Percentiles rank a stretch among this genome's conserved stretches.
Conservation (phyloP, 2,329 filamentous ascomycete genomes). For the Fusarium solani-melongenae region DNA sequence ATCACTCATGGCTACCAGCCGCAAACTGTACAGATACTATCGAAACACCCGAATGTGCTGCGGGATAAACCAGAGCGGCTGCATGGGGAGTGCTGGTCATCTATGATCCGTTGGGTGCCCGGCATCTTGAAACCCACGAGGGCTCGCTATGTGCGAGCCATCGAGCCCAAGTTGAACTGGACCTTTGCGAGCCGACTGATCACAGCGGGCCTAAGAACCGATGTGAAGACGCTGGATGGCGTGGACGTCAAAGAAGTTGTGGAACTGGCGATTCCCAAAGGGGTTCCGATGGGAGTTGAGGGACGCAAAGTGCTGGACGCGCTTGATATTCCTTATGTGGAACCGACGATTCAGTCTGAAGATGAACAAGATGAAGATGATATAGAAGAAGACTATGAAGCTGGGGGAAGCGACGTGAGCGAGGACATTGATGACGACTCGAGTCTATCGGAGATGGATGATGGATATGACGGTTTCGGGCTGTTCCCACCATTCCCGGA, state of each 20-base stretch:
- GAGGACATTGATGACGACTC: conserved; percentile 32
- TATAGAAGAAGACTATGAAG: conserved; percentile 8
- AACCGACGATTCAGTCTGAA: conserved; percentile 17
- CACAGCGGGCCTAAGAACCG: conserved; percentile 39
- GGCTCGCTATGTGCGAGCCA: conserved; percentile 1
- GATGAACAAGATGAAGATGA: conserved; percentile 8
- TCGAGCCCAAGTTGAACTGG: conserved; percentile 41
- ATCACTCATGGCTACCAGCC: conserved; percentile 41
- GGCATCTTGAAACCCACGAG: conserved; percentile 2
- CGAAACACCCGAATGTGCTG: conserved; percentile 38
- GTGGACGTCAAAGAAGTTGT: conserved; percentile 35
- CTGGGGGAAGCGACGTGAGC: conserved; percentile 17
- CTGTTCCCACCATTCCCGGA: conserved; percentile 15
- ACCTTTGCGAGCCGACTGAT: conserved; percentile 38
- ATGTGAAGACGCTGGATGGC: conserved; percentile 35
- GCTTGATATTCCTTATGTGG: conserved; percentile 39
- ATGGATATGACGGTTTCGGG: conserved; percentile 14
- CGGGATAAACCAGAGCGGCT: conserved; percentile 30
- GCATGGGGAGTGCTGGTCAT: conserved; percentile 39
- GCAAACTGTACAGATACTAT: conserved; percentile 41
- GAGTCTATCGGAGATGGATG: conserved; percentile 21
- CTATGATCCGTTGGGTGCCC: conserved; percentile 34
- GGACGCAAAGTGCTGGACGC: conserved; percentile 40
- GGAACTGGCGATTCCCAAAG: conserved; percentile 34
- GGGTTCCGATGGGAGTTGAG: conserved; percentile 28